Evolutionary conservation across 495 filamentous ascomycete species (phyloP).

Genomic region (Neurospora sp.): DNA sequence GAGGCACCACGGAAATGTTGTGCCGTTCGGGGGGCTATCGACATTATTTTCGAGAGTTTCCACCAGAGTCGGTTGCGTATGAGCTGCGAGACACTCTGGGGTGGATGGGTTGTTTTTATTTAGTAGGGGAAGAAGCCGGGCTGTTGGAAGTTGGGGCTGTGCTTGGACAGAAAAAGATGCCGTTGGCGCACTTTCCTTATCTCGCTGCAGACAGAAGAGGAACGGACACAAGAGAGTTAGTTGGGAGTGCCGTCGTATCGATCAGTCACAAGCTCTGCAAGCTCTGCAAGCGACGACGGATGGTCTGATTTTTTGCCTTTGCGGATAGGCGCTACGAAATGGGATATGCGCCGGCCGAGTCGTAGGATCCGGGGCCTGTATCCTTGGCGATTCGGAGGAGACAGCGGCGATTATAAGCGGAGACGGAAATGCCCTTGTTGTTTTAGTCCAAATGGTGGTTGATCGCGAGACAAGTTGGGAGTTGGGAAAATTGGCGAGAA

Average conservation of each 20-base stretch:
- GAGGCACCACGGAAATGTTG: conserved; percentile 1
- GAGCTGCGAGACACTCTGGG: background rate
- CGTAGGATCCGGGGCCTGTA: background rate
- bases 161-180: background rate
- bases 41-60: background rate
- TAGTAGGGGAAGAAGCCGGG: background rate
- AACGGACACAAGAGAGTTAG: background rate
- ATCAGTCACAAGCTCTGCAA: background rate
- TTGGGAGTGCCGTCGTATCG: background rate
- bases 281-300: background rate
- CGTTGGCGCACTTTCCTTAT: background rate
- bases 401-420: background rate
- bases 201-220: background rate
- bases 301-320: background rate
- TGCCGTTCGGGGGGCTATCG: background rate
- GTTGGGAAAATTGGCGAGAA: background rate
- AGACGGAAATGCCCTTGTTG: background rate
- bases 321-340: background rate
- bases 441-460: background rate
- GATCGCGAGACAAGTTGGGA: background rate
- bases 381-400: background rate
- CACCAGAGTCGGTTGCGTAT: background rate
- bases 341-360: background rate
- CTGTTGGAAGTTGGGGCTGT: background rate
- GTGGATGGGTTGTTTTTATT: background rate